These are phyloP conservation scores for Fraxinus angustifolia DNA, from an alignment of 305 asterid genomes.

Conservation along the genomic window DNA sequence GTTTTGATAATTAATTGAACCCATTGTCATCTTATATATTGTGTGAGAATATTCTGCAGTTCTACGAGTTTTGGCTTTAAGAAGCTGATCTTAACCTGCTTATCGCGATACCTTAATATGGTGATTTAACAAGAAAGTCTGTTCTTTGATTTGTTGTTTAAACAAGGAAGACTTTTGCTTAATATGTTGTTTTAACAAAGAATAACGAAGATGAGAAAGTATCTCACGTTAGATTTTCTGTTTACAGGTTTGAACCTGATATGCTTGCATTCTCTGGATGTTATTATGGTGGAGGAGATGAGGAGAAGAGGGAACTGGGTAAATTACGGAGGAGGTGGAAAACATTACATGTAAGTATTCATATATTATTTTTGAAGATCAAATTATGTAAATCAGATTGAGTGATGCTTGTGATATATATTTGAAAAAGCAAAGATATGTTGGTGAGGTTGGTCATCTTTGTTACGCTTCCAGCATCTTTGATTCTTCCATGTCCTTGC, in stretches of 20 bases:
- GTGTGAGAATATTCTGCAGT: constrained; percentile 1
- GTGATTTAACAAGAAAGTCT: background rate
- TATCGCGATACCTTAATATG: constrained; percentile 1
- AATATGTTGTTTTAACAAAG: constrained; percentile 1
- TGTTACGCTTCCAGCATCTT: background rate
- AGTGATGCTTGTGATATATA: background rate
- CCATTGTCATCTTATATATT: background rate
- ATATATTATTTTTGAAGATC: background rate
- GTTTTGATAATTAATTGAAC: constrained; percentile 5
- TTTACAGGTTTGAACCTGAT: constrained; percentile 92
- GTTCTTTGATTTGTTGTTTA: background rate
- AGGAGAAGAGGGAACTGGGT: constrained; percentile 79
- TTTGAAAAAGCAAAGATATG: background rate
- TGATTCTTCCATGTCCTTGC: background rate
- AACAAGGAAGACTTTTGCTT: constrained; percentile 1
- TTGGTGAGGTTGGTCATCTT: background rate
- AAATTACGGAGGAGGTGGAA: constrained; percentile 91
- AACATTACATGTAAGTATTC: constrained; percentile 64
- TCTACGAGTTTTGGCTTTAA: constrained; percentile 17
- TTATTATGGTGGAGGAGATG: constrained; percentile 94
- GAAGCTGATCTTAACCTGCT: constrained; percentile 12
- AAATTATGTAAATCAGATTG: background rate
- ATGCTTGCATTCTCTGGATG: constrained; percentile 99
- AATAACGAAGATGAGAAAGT: constrained; percentile 11
- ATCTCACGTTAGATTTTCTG: constrained; percentile 17